phyloP scores from a whole-genome alignment of 1,284 basidiomycete genomes.

The Ustilago nuda region DNA sequence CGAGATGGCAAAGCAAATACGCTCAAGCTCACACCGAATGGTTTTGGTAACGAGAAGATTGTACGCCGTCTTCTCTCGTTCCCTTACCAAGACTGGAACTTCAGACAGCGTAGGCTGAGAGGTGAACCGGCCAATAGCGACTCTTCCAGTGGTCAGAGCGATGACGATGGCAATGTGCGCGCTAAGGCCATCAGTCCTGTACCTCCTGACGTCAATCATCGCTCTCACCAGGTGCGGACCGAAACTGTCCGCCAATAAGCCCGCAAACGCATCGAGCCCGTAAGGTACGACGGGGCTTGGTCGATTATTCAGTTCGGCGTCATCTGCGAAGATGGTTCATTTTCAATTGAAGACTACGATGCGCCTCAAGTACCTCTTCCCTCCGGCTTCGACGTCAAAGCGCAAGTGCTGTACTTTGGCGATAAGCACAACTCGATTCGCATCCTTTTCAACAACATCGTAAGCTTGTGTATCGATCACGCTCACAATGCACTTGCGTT shows the following conservation, averaged over 20 bases:
- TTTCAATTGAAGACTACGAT: slow-evolving; percentile 42
- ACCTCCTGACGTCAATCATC: background rate
- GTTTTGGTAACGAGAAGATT: slow-evolving; percentile 15
- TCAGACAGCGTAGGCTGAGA: slow-evolving; percentile 11
- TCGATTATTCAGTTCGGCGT: slow-evolving; percentile 35
- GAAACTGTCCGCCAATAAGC: background rate
- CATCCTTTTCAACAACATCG: slow-evolving; percentile 43
- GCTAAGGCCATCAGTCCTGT: background rate
- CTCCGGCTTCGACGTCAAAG: slow-evolving; percentile 24
- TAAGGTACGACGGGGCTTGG: slow-evolving; percentile 17
- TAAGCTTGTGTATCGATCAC: slow-evolving; percentile 35
- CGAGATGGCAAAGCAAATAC: slow-evolving; percentile 14
- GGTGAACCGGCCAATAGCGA: background rate
- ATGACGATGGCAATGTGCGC: slow-evolving; percentile 6
- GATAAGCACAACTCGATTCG: slow-evolving; percentile 29
- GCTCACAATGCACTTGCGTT: slow-evolving; percentile 23
- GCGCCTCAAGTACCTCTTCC: slow-evolving; percentile 9
- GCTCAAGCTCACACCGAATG: slow-evolving; percentile 27
- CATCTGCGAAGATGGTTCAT: slow-evolving; percentile 37
- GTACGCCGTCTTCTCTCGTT: slow-evolving; percentile 16
- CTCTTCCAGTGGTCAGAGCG: background rate
- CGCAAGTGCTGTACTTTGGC: slow-evolving; percentile 28
- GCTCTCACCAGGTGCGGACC: background rate
- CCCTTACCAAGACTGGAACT: slow-evolving; percentile 23
- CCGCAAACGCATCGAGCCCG: slow-evolving; percentile 9